Base-by-base conservation (phyloP, 331 rosid species). In the Acacia concinna region DNA sequence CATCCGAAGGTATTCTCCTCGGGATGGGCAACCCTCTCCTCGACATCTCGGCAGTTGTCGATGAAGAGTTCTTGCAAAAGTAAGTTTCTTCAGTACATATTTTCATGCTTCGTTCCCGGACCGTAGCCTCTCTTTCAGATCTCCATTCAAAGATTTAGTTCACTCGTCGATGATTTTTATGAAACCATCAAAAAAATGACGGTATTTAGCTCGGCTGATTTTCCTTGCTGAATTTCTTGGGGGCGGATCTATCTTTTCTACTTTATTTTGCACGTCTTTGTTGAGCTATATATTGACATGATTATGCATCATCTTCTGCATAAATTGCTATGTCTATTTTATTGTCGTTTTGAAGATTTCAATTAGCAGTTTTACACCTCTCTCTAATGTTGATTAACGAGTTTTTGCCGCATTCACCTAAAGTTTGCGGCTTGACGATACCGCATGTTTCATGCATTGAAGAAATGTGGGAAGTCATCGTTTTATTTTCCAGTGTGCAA, bases 1-100 rank as follows among this genome's bases (percentile, higher is more conserved):
- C 81, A 54, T 77, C 25, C 81, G 94, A 95, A 60, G 90, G 88
- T 30, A 62, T 90, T 64, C 94, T 95, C 18, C 73, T 95, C 83
- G 99, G 99, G 8, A 93, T 95, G 98, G 97, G 99, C 5, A 95
- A 95, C 51, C 99, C 99, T 41, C 93, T 95, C 18, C 98, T 95
- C 20, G 99, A 95, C 68, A 87, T 95, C 31, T 95, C 99, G 8
- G 92, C 98, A 21, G 88, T 91, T 56, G 97, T 95, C 31, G 93
- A 93, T 38, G 89, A 93, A 0, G 86, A 74, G 0, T 93, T 95
- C 86, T 69, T 95, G 80, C 43, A 88, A 34, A 91, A 81, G 99
- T 93, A 84, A 38, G 68, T 71, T 28, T 13, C 23, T 59, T 74
- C 57, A 5, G 13, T 4, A 13, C 37, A 23, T 17, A 1, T 15